phyloP scores from a whole-genome alignment of 257 asterid species.

The Echites panduratus region DNA sequence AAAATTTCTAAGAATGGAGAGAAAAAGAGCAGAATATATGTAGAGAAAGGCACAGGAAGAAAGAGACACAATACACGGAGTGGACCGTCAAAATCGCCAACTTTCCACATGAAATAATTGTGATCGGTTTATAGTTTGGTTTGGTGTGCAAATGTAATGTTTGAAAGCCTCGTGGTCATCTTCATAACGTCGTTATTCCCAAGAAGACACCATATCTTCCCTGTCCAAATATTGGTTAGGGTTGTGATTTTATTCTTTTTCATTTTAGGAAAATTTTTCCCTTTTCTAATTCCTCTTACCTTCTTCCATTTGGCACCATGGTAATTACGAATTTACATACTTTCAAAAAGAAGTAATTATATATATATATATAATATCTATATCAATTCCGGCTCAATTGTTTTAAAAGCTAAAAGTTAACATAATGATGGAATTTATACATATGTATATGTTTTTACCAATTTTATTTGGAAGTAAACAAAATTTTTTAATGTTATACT shows the following conservation, averaged over 20 bases:
- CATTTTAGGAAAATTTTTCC: too few species aligned
- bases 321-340: too few species aligned
- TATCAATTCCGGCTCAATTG: too few species aligned
- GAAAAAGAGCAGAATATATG: neutral
- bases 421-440: too few species aligned
- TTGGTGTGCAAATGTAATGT: constrained; percentile 2
- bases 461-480: too few species aligned
- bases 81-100: constrained; percentile 8
- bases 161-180: neutral
- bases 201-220: neutral
- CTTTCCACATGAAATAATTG: constrained; percentile 2
- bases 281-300: too few species aligned
- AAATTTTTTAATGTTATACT: too few species aligned
- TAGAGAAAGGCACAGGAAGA: neutral
- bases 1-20: constrained; percentile 14
- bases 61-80: neutral
- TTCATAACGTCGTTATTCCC: neutral
- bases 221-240: neutral
- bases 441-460: too few species aligned
- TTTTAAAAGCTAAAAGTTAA: too few species aligned
- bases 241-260: neutral
- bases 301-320: too few species aligned
- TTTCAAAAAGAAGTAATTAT: too few species aligned
- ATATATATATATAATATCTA: too few species aligned
- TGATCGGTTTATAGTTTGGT: neutral